Conservation (phyloP, 208 protist species). For the Acanthamoeba castellanii region DNA sequence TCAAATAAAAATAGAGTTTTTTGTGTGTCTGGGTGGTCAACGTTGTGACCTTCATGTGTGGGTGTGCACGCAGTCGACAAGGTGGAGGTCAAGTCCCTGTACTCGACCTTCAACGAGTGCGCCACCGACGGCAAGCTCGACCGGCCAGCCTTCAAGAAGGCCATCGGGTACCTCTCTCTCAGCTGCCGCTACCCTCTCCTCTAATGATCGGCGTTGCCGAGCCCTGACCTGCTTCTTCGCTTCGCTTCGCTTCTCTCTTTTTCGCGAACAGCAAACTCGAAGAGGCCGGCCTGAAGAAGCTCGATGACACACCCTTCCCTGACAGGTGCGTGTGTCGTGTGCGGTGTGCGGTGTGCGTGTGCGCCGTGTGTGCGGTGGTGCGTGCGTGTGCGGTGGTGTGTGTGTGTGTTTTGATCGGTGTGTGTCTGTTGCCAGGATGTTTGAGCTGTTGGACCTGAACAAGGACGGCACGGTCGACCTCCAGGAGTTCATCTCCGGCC, state of each 20-base stretch:
- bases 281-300: slow-evolving; percentile 79
- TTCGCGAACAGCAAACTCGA: slow-evolving; percentile 65
- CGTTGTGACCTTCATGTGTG: not conserved
- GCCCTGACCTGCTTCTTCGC: no score
- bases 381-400: not conserved
- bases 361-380: not conserved
- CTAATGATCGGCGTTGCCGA: no score
- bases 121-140: slow-evolving; percentile 76
- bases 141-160: slow-evolving; percentile 74
- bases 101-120: slow-evolving; percentile 77
- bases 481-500: slow-evolving; percentile 84
- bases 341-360: not conserved
- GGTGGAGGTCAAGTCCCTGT: slow-evolving; percentile 81
- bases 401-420: not conserved
- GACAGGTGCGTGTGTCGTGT: not conserved
- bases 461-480: slow-evolving; percentile 80
- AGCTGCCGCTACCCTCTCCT: not conserved
- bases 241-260: not conserved
- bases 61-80: slow-evolving; percentile 76
- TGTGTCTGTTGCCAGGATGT: not conserved
- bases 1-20: no score
- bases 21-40: no score
- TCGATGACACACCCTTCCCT: slow-evolving; percentile 82
- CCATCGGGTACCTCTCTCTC: slow-evolving; percentile 52
- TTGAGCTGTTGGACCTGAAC: slow-evolving; percentile 82